A percentile compares a stretch with the other conserved stretches of the same genome.
Conservation (phyloP, 129 eudicot genomes). For the Oenanthe sinensis region DNA sequence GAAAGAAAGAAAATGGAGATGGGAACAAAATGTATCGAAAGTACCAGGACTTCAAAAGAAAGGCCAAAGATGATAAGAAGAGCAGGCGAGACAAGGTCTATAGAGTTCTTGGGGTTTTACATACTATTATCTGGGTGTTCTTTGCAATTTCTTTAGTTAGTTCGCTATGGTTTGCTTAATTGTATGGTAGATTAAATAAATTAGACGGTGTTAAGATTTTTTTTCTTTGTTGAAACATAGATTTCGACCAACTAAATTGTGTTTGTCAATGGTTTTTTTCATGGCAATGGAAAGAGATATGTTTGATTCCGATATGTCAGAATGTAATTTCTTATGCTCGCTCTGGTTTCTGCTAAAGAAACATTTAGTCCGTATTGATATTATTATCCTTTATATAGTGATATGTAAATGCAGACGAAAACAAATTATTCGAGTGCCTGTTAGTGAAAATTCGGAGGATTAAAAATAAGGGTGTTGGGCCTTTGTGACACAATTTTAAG, state of each 20-base stretch:
- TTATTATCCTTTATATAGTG: too few relatives aligned
- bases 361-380: too few relatives aligned
- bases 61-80: neutral
- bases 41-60: neutral
- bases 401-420: too few relatives aligned
- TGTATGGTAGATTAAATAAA: too few relatives aligned
- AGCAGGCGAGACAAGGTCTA: neutral
- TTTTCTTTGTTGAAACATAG: neutral
- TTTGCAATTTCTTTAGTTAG: neutral
- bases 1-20: neutral
- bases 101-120: neutral
- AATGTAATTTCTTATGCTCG: neutral
- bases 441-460: too few relatives aligned
- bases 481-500: too few relatives aligned
- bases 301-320: neutral
- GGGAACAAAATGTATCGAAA: neutral
- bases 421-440: too few relatives aligned
- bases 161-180: neutral
- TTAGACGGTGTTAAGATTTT: too few relatives aligned
- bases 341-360: too few relatives aligned
- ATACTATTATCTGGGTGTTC: neutral
- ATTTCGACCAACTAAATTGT: neutral
- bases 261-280: too few relatives aligned
- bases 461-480: too few relatives aligned
- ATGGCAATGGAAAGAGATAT: neutral